phyloP scores from a whole-genome alignment of 2,329 filamentous ascomycete species.

The Cercospora nicotianae region DNA sequence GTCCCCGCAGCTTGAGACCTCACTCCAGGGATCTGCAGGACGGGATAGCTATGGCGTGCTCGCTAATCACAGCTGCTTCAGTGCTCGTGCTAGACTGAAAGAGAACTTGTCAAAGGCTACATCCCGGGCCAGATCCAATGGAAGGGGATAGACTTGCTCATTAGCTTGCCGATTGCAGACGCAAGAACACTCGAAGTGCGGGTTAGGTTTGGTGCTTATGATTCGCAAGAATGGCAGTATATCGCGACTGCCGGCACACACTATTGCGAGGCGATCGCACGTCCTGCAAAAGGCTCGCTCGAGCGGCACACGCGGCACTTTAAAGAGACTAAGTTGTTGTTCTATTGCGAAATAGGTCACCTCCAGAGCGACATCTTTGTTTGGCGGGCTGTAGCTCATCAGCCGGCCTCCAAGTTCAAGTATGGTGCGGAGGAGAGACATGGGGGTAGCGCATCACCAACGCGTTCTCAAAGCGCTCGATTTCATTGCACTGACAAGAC shows the following conservation, averaged over 20 bases:
- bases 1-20: conserved; percentile 7
- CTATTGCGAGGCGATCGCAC: background rate
- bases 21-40: conserved; percentile 11
- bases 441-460: background rate
- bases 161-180: conserved; percentile 3
- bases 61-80: background rate
- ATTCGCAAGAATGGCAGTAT: conserved; percentile 10
- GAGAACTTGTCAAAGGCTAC: background rate
- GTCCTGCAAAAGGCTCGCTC: background rate
- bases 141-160: background rate
- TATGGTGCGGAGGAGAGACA: background rate
- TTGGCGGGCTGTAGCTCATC: background rate
- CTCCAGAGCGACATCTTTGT: background rate
- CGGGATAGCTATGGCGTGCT: conserved; percentile 15
- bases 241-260: conserved; percentile 1
- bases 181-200: background rate
- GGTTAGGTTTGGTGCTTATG: conserved; percentile 1
- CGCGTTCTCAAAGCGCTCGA: background rate
- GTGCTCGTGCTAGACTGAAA: conserved; percentile 10
- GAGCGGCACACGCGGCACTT: conserved; percentile 2
- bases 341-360: background rate
- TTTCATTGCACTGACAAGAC: background rate
- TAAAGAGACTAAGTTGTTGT: background rate
- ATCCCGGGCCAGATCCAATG: background rate
- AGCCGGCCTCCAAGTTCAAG: background rate